phyloP scores from a whole-genome alignment of 164 flowering plant species.

The Cinnamomum micranthum region DNA sequence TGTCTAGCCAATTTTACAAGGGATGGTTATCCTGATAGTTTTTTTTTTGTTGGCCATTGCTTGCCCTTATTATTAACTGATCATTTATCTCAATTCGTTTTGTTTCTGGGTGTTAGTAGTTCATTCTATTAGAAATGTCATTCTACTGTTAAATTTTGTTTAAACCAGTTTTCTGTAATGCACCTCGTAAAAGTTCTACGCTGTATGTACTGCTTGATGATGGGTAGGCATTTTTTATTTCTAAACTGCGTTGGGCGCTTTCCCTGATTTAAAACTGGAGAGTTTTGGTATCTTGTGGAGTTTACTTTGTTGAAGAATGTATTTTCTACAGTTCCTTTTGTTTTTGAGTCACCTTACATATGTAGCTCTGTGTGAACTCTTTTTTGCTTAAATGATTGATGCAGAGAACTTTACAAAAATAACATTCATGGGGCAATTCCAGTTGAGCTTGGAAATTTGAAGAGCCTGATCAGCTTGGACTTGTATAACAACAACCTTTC shows the following conservation, averaged over 20 bases:
- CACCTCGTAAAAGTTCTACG: neutral
- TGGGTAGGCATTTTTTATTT: no score
- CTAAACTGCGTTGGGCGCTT: neutral
- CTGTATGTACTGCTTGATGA: no score
- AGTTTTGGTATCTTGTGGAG: neutral
- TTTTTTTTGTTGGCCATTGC: no score
- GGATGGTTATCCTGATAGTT: no score
- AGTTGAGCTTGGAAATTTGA: constrained; percentile 78
- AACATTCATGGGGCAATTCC: constrained; percentile 87
- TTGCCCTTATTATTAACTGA: no score
- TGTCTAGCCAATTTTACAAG: no score
- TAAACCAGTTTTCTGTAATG: neutral
- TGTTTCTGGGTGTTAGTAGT: no score
- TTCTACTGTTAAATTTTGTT: neutral
- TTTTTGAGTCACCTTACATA: neutral
- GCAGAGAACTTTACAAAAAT: constrained; percentile 89
- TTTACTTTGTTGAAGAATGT: neutral
- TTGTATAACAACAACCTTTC: constrained; percentile 81
- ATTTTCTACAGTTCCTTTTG: neutral
- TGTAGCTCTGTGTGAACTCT: neutral
- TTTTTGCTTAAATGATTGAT: neutral
- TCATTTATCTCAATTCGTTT: no score
- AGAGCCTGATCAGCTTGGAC: constrained; percentile 87
- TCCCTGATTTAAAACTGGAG: neutral
- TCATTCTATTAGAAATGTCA: neutral